phyloP scores from a whole-genome alignment of 805 yeast genomes.

The Debaryomyces castellii region DNA sequence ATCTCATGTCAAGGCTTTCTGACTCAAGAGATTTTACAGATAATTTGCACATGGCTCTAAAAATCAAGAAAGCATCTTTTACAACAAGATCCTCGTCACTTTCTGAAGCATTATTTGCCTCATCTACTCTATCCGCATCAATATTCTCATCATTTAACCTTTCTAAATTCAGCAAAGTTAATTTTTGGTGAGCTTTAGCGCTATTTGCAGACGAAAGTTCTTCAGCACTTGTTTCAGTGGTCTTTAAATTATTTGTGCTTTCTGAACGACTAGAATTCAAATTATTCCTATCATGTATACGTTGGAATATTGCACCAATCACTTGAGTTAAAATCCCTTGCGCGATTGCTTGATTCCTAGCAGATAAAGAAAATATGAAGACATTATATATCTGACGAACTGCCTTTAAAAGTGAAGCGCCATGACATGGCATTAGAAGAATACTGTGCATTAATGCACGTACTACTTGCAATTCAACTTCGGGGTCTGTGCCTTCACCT shows the following conservation, averaged over 20 bases:
- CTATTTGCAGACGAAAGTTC: constrained; percentile 17
- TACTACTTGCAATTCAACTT: constrained; percentile 87
- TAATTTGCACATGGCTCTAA: constrained; percentile 92
- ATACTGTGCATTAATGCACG: constrained; percentile 89
- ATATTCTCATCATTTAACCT: constrained; percentile 46
- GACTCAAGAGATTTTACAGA: constrained; percentile 82
- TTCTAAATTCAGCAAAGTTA: constrained; percentile 64
- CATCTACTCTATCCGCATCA: constrained; percentile 54
- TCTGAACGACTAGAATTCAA: constrained; percentile 20
- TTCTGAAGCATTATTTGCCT: constrained; percentile 41
- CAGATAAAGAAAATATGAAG: constrained; percentile 77
- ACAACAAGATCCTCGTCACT: constrained; percentile 68
- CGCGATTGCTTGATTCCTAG: constrained; percentile 88
- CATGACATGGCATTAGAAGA: constrained; percentile 83
- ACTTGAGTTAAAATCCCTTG: constrained; percentile 94
- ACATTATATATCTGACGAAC: constrained; percentile 92
- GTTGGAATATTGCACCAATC: constrained; percentile 79
- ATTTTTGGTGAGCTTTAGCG: constrained; percentile 21
- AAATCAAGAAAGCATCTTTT: constrained; percentile 89
- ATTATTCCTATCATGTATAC: constrained; percentile 28
- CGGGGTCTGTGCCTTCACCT: constrained; percentile 89
- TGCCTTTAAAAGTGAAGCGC: constrained; percentile 83
- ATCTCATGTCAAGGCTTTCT: constrained; percentile 76
- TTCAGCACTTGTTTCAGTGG: constrained; percentile 23
- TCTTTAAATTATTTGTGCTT: constrained; percentile 18